Evolutionary conservation across 441 rosid genomes (phyloP).

Genomic region (Bocquillonia castaneifolia): DNA sequence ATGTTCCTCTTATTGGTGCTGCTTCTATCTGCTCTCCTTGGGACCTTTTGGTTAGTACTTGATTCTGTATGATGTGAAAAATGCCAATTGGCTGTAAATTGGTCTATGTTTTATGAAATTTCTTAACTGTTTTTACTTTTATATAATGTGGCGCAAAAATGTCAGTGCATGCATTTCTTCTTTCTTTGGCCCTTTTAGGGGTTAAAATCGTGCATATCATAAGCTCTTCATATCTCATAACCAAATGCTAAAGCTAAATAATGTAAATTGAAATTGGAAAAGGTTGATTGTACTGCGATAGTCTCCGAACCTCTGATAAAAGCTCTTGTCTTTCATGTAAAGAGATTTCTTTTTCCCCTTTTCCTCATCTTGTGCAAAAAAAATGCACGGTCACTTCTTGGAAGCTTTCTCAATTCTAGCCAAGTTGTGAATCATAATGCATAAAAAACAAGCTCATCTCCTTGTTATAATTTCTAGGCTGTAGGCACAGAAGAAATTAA

Average conservation of each 20-base stretch:
- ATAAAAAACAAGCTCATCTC: too few species aligned
- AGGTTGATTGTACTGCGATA: background rate
- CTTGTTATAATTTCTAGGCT: too few species aligned
- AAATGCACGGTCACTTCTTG: background rate
- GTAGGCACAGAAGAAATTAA: too few species aligned
- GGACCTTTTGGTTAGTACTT: constrained; percentile 48
- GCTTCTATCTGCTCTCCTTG: constrained; percentile 52
- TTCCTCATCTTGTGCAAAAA: too few species aligned
- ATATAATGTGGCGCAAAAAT: background rate
- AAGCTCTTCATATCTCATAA: background rate
- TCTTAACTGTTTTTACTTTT: background rate
- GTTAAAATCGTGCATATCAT: background rate
- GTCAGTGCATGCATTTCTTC: background rate
- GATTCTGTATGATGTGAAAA: background rate
- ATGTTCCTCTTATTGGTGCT: constrained; percentile 42
- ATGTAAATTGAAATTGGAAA: background rate
- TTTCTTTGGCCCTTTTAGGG: background rate
- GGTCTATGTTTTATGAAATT: background rate
- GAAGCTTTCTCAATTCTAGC: too few species aligned
- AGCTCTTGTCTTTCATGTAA: too few species aligned
- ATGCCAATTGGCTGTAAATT: background rate
- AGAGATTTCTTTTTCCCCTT: too few species aligned
- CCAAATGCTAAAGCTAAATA: background rate
- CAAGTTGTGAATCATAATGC: too few species aligned
- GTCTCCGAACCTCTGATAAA: background rate